These are phyloP conservation scores for Pichia rugopelliculosa DNA, from an alignment of 805 yeast genomes.

Conservation along the genomic window DNA sequence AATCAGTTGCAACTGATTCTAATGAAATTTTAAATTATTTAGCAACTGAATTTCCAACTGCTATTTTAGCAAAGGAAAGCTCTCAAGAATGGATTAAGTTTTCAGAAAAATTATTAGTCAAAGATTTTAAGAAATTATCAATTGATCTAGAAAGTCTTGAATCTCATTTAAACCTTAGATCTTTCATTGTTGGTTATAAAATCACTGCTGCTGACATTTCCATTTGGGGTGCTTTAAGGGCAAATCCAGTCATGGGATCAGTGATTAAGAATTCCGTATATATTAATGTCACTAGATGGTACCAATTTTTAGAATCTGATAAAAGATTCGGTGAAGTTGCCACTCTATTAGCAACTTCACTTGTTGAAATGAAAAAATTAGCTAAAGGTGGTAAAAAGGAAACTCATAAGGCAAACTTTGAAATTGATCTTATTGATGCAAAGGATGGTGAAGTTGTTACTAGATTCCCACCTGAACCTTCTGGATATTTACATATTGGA, in stretches of 20 bases:
- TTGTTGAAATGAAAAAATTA: conserved; percentile 66
- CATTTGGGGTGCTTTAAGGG: conserved; percentile 89
- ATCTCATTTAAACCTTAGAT: conserved; percentile 74
- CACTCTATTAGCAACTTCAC: conserved; percentile 57
- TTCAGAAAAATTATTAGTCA: conserved; percentile 66
- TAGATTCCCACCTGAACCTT: conserved; percentile 99
- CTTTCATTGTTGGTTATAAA: conserved; percentile 65
- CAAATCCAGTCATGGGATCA: conserved; percentile 89
- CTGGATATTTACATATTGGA: conserved; percentile 98
- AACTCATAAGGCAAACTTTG: conserved; percentile 89
- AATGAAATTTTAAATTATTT: conserved; percentile 41
- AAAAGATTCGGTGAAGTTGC: conserved; percentile 62
- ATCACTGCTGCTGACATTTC: conserved; percentile 75
- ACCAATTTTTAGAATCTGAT: conserved; percentile 63
- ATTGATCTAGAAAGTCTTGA: conserved; percentile 75
- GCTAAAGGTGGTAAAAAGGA: conserved; percentile 75
- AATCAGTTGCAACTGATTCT: conserved; percentile 33
- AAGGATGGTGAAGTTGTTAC: conserved; percentile 93
- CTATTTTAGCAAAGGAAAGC: conserved; percentile 30
- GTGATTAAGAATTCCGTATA: conserved; percentile 78
- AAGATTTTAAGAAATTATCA: conserved; percentile 83
- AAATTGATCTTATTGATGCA: conserved; percentile 88
- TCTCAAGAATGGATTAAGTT: conserved; percentile 60
- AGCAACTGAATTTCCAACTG: conserved; percentile 45
- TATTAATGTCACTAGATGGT: conserved; percentile 91